Evolutionary conservation across 176 grass and related monocot species (phyloP), one percentile per base, ranked within the genome.

Genomic region (Zizania latifolia): DNA sequence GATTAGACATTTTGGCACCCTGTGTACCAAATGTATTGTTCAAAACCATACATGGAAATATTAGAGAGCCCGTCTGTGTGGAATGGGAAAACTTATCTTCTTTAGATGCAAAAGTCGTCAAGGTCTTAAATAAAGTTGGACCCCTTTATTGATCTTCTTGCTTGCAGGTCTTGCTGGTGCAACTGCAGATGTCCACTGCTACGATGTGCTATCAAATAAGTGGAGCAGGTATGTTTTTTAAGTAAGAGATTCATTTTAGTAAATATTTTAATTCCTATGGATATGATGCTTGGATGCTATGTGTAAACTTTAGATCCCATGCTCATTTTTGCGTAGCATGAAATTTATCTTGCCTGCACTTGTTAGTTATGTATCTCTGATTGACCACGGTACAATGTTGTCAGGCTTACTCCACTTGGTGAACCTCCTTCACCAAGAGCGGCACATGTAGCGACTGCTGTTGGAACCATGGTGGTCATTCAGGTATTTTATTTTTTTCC

Each of bases 401-500:
- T 81, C 70, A 99, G 95, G 86, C 62, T 99, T 80, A 94, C 84
- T 66, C 95, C 95, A 79, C 84, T 89, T 82, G 95, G 95, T 38
- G 95, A 99, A 76, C 91, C 92, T 60, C 95, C 95, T 35, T 99
- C 95, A 82, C 95, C 95, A 79, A 92, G 95, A 86, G 95, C 95
- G 41, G 95, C 95, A n/a, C 95, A 99, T 83, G 95, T 92, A 62
- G 95, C 95, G 31, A 85, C 95, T 85, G 89, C 95, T 76, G 92
- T 99, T 85, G 95, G 95, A 53, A 99, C 95, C 48, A 99, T 99
- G 95, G 95, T 99, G 72, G 95, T 93, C 68, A 92, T 99, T 87
- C 95, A 99, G 95, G 95, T 94, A 89, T 51, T 21, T n/a, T 64
- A 2, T 6, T 19, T 41, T 68, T 77, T 50, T 72, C 8, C 26